phyloP scores from a whole-genome alignment of 192 early-diverging fungal genomes.

The Lobosporangium transversale region DNA sequence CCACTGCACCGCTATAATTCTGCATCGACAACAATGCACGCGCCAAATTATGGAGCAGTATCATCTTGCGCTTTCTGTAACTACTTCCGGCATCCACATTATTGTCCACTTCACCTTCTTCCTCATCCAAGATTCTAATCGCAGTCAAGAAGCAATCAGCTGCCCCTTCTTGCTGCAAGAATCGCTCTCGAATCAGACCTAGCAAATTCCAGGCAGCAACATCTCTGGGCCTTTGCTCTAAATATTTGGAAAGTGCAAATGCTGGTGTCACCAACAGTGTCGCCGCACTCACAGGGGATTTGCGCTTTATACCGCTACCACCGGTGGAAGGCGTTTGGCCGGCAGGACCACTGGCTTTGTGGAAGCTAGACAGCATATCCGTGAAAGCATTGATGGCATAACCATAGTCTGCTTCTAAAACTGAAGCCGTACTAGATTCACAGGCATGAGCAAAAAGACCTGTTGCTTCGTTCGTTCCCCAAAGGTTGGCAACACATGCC shows the following conservation, averaged over 20 bases:
- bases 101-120: slow-evolving; percentile 12
- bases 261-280: slow-evolving; percentile 59
- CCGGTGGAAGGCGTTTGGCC: slow-evolving; percentile 17
- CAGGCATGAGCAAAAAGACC: slow-evolving; percentile 84
- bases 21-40: slow-evolving; percentile 73
- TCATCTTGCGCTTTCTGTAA: slow-evolving; percentile 49
- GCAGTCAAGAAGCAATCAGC: slow-evolving; percentile 67
- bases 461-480: slow-evolving; percentile 62
- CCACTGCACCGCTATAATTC: slow-evolving; percentile 68
- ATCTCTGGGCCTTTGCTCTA: slow-evolving; percentile 68
- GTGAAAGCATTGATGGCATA: slow-evolving; percentile 60
- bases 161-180: slow-evolving; percentile 73
- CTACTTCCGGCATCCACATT: background rate
- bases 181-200: slow-evolving; percentile 80
- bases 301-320: no score
- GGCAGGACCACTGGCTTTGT: slow-evolving; percentile 18
- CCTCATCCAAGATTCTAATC: slow-evolving; percentile 18
- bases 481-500: slow-evolving; percentile 75
- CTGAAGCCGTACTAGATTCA: slow-evolving; percentile 68
- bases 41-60: slow-evolving; percentile 70
- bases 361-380: slow-evolving; percentile 29
- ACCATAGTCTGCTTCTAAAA: slow-evolving; percentile 73
- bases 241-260: slow-evolving; percentile 73
- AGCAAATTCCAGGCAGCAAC: slow-evolving; percentile 71
- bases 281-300: slow-evolving; percentile 9